phyloP scores from a whole-genome alignment of 2,329 filamentous ascomycete genomes.

The Trichoderma breve region DNA sequence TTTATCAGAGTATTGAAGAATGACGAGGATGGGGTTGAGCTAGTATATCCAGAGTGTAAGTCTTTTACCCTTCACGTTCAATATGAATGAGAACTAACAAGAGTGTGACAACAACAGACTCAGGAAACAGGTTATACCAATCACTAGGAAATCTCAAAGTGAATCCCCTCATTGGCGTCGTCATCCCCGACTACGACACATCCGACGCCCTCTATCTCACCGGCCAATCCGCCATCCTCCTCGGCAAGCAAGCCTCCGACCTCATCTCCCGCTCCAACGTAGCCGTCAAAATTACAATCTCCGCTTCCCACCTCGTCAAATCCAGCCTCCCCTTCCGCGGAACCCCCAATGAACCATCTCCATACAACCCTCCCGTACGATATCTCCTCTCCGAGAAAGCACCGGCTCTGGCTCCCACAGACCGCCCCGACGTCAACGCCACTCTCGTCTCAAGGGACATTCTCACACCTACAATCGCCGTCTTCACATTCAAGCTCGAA shows the following conservation, averaged over 20 bases:
- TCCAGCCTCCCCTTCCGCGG: conserved; percentile 69
- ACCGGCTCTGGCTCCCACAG: conserved; percentile 20
- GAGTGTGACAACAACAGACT: conserved; percentile 48
- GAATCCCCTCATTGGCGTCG: conserved; percentile 66
- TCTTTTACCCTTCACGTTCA: not conserved
- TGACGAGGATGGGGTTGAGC: conserved; percentile 42
- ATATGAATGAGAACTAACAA: not conserved
- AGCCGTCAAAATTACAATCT: conserved; percentile 65
- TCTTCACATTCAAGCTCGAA: conserved; percentile 54
- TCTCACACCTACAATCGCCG: conserved; percentile 65
- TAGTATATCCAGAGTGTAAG: conserved; percentile 74
- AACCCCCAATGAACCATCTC: conserved; percentile 56
- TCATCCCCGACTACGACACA: conserved; percentile 70
- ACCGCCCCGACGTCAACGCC: conserved; percentile 40
- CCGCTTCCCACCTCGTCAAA: conserved; percentile 59
- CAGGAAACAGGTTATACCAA: conserved; percentile 81
- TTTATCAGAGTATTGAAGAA: conserved; percentile 70
- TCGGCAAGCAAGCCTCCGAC: conserved; percentile 59
- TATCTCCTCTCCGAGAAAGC: conserved; percentile 58
- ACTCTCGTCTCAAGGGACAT: conserved; percentile 56
- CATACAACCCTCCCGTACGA: conserved; percentile 76
- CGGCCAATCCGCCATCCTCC: conserved; percentile 64
- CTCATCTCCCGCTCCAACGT: conserved; percentile 70
- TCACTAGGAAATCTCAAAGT: conserved; percentile 73
- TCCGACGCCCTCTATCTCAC: conserved; percentile 74